Evolutionary conservation across 2,329 filamentous ascomycete genomes (phyloP).

Genomic region (Xylaria sp.): DNA sequence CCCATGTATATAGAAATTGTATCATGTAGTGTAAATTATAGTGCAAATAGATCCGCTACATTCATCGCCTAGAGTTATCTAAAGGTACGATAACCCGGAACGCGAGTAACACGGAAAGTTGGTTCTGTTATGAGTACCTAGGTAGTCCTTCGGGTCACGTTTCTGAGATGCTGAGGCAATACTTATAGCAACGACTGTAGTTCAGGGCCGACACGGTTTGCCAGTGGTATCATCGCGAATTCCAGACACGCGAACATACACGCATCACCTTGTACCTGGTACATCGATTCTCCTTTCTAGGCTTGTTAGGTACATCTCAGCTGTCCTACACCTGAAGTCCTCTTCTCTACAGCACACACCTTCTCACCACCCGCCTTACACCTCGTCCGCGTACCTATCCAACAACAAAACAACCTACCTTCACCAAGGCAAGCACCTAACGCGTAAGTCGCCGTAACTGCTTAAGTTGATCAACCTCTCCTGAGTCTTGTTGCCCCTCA

Average conservation of each 20-base stretch:
- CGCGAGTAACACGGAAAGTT: neutral
- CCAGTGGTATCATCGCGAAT: neutral
- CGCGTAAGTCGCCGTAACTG: neutral
- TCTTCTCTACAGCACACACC: neutral
- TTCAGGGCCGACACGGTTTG: neutral
- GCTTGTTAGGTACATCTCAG: neutral
- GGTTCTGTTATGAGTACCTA: neutral
- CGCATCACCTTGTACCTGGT: neutral
- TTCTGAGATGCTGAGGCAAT: too few species aligned
- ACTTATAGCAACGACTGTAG: too few species aligned
- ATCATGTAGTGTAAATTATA: conserved; percentile 19
- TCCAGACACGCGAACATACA: neutral
- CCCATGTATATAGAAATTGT: conserved; percentile 33
- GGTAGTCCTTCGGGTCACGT: neutral
- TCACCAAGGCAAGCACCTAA: conserved; percentile 14
- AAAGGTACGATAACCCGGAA: neutral
- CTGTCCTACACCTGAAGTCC: neutral
- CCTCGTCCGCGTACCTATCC: neutral
- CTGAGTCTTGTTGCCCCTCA: neutral
- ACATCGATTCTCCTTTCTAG: neutral
- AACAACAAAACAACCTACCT: conserved; percentile 1
- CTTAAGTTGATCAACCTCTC: neutral
- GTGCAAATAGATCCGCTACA: conserved; percentile 4
- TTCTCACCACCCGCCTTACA: neutral
- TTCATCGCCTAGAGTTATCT: conserved; percentile 3